phyloP scores from a whole-genome alignment of 116 monocot species.

The Cymodocea nodosa region DNA sequence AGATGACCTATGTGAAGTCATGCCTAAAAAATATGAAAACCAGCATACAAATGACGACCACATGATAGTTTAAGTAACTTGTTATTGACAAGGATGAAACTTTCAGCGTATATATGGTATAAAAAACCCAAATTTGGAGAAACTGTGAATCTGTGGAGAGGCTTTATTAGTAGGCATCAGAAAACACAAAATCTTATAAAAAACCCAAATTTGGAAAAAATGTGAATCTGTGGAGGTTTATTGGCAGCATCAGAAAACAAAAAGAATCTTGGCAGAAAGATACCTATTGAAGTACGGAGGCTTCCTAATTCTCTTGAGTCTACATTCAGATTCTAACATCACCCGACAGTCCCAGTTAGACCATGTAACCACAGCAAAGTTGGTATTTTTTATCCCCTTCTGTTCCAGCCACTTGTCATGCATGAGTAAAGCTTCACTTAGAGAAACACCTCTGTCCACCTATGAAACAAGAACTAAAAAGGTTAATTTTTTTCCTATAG shows the following conservation, averaged over 20 bases:
- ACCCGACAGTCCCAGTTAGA: conserved; percentile 84
- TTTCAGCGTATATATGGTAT: not conserved
- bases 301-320: conserved; percentile 80
- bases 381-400: conserved; percentile 84
- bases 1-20: too few species aligned
- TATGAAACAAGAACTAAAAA: conserved; percentile 12
- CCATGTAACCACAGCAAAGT: conserved; percentile 97
- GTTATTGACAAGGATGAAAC: not conserved
- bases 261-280: not conserved
- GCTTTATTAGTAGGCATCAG: too few species aligned
- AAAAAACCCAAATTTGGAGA: too few species aligned
- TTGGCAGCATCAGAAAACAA: not conserved
- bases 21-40: not conserved
- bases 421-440: conserved; percentile 82
- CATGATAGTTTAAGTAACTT: too few species aligned
- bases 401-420: conserved; percentile 97
- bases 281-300: conserved; percentile 93
- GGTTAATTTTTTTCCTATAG: conserved; percentile 2
- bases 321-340: conserved; percentile 75
- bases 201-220: not conserved
- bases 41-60: not conserved
- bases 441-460: conserved; percentile 89
- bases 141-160: too few species aligned
- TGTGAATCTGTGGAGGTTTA: not conserved
- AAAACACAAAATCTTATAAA: not conserved